Percentiles rank a stretch among this genome's conserved stretches.
Evolutionary conservation across 177 flowering plant species (phyloP).

Genomic region (Vitis hybrid): DNA sequence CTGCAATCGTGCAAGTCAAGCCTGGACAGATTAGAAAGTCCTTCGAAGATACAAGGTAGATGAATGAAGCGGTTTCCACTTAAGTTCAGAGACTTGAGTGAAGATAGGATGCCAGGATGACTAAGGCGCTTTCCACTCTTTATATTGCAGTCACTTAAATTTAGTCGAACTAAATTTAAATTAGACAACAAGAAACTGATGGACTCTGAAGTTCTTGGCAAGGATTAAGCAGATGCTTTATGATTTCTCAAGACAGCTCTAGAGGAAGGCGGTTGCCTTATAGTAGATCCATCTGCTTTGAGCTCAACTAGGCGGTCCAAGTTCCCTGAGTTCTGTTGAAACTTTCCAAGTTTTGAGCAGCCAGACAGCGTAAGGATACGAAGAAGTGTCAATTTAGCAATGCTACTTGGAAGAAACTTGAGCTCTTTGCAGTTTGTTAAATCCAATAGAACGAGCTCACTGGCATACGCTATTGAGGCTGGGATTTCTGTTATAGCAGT

Average conservation of each 20-base stretch:
- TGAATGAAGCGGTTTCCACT: not conserved
- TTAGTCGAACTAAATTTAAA: not conserved
- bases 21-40: not conserved
- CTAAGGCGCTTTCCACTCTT: not conserved
- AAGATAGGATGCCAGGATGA: not conserved
- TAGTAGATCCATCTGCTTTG: not conserved
- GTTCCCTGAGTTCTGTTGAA: slow-evolving; percentile 6
- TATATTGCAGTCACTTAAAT: not conserved
- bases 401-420: too few species aligned
- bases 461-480: too few species aligned
- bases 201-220: not conserved
- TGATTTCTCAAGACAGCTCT: slow-evolving; percentile 1
- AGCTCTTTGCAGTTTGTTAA: too few species aligned
- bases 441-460: too few species aligned
- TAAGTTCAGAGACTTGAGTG: not conserved
- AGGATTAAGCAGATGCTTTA: not conserved
- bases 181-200: too few species aligned
- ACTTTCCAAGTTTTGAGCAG: not conserved
- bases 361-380: too few species aligned
- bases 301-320: slow-evolving; percentile 3
- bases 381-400: too few species aligned
- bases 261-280: not conserved
- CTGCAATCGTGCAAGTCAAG: not conserved
- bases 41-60: not conserved
- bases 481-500: too few species aligned